Evolutionary conservation across 2,329 filamentous ascomycete species (phyloP).

Genomic region (Trematosphaeria pertusa): DNA sequence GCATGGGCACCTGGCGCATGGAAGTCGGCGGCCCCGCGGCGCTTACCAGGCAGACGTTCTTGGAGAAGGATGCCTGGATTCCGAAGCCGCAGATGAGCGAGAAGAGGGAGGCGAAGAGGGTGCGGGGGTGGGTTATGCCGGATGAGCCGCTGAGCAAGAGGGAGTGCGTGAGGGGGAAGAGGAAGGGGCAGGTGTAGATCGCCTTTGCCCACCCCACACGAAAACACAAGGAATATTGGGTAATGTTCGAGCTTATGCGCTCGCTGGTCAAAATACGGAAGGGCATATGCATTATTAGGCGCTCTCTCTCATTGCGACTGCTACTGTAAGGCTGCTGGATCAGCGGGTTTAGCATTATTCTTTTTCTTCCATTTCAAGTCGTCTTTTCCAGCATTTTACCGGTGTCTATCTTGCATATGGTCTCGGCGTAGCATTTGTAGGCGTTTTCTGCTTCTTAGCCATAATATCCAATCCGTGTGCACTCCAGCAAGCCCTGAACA

Average conservation of each 20-base stretch:
- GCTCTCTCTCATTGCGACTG: no score
- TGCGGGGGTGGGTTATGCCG: constrained; percentile 76
- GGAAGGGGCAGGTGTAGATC: constrained; percentile 22
- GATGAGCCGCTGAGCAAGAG: constrained; percentile 75
- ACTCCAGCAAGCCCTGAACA: no score
- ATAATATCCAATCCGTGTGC: no score
- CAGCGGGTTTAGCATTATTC: no score
- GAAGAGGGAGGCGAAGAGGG: constrained; percentile 78
- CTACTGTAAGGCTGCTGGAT: no score
- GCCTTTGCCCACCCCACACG: not conserved
- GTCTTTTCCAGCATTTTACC: no score
- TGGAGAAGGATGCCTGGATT: constrained; percentile 77
- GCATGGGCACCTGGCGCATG: constrained; percentile 69
- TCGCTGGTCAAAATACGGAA: no score
- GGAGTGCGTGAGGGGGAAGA: constrained; percentile 58
- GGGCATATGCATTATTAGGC: no score
- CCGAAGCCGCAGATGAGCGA: constrained; percentile 73
- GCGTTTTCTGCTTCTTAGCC: no score
- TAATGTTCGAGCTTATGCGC: constrained; percentile 4
- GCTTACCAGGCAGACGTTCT: constrained; percentile 72
- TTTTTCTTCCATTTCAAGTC: no score
- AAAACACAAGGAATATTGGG: not conserved
- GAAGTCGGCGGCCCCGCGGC: constrained; percentile 80
- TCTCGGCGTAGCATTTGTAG: no score
- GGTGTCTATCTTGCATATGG: no score